Evolutionary conservation across 441 rosid genomes (phyloP), one percentile per base, ranked within the genome.

Genomic region (Raphanus hybrid): DNA sequence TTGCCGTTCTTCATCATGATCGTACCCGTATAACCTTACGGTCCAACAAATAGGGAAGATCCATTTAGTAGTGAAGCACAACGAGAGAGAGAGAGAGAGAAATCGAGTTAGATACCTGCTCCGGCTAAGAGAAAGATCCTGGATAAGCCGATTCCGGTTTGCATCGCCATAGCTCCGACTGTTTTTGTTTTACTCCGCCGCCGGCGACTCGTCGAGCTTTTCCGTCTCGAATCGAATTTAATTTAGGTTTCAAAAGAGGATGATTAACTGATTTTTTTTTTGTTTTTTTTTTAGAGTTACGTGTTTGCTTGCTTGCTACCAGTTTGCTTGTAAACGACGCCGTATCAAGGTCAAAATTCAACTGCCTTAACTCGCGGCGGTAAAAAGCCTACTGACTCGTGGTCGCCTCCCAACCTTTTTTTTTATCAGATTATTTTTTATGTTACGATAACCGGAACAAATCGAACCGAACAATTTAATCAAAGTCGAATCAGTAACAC

Each of bases 1-100:
- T 92, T 94, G 0, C 97, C 94, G 62, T 94, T 90, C 62, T 88
- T 87, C 43, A 92, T 15, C 82, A 94, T 80, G 71, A 94, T 65
- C 37, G 97, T 88, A 27, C 92, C 90, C 2, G 94, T 87, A 50
- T 94, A 94, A 4, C 98, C 97, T 94, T 78, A 2, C 4, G 14
- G 45, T 71, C 12, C 48, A 63, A 6, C 58, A 35, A 64, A 37
- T 6, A 55, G 4, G 57, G 58, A 37, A 8, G 43, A 37, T 37
- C 8, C 55, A 48, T 48, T 48, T n/a, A 48, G 54, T 48, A n/a
- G 54, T 12, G 9, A 41, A 43, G 14, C n/a, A 11, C 43, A 8
- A 37, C 32, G 32, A 37, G 3, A 39, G 45, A 41, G 18, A 16
- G 18, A 16, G 18, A 16, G 4, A 41, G 48, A 34, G 39, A 6